A percentile compares a stretch with the other conserved stretches of the same genome.
These are phyloP conservation scores for Coemansia sp. DNA, from an alignment of 192 early-diverging fungal genomes.

Conservation along the genomic window DNA sequence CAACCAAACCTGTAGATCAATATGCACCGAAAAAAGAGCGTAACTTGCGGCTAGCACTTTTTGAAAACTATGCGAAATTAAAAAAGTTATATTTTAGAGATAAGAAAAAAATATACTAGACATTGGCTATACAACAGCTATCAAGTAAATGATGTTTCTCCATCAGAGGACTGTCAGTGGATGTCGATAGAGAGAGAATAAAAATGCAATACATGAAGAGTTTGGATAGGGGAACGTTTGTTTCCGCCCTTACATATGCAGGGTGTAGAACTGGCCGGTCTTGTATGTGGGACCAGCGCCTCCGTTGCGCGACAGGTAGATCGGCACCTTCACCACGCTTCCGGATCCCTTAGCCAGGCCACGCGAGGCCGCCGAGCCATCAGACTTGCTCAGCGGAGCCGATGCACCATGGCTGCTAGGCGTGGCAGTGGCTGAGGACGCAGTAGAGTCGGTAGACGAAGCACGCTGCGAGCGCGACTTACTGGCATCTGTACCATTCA, in stretches of 20 bases:
- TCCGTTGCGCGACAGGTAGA: constrained; percentile 46
- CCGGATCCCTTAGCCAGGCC: constrained; percentile 8
- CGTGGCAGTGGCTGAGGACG: constrained; percentile 42
- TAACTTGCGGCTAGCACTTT: not conserved
- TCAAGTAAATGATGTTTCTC: not conserved
- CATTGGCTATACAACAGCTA: not conserved
- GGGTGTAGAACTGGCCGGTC: constrained; percentile 52
- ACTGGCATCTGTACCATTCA: not conserved
- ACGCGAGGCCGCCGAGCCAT: not conserved
- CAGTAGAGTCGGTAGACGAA: constrained; percentile 48
- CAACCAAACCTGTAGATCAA: not conserved
- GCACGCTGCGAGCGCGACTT: constrained; percentile 29
- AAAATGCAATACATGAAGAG: constrained; percentile 2
- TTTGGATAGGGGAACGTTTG: not conserved
- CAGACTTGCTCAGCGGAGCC: not conserved
- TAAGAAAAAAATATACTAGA: not conserved
- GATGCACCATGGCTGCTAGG: constrained; percentile 12
- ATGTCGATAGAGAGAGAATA: not conserved
- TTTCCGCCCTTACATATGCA: constrained; percentile 29
- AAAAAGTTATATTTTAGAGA: not conserved
- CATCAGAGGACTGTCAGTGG: not conserved
- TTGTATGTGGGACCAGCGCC: constrained; percentile 53
- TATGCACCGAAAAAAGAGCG: not conserved
- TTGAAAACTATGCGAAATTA: not conserved
- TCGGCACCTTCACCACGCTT: constrained; percentile 35